A percentile compares a stretch with the other conserved stretches of the same genome.
phyloP scores from a whole-genome alignment of 495 filamentous ascomycete genomes.

The Penicillium alfredii region DNA sequence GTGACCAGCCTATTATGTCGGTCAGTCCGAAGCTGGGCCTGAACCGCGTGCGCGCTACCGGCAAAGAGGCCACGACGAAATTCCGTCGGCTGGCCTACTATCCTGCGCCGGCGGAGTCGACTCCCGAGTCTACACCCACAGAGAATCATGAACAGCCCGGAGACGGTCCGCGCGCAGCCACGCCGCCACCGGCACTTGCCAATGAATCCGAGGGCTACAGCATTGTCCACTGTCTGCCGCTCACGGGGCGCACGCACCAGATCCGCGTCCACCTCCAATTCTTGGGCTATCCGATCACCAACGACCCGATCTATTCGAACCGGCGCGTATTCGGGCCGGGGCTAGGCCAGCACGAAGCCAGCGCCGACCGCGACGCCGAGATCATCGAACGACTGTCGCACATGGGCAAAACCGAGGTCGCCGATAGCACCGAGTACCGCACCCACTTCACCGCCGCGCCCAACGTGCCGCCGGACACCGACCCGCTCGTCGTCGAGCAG shows the following conservation, averaged over 20 bases:
- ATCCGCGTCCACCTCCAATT: constrained; percentile 92
- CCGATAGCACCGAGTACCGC: constrained; percentile 80
- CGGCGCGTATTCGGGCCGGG: constrained; percentile 79
- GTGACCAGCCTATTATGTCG: constrained; percentile 86
- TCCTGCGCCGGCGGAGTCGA: constrained; percentile 42
- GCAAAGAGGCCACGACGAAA: constrained; percentile 81
- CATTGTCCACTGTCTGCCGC: constrained; percentile 86
- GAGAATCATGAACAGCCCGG: constrained; percentile 20
- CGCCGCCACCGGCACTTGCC: constrained; percentile 21
- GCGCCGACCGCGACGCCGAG: constrained; percentile 71
- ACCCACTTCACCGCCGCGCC: constrained; percentile 41
- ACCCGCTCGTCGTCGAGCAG: constrained; percentile 32
- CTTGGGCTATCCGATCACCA: constrained; percentile 88
- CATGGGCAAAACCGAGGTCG: constrained; percentile 93
- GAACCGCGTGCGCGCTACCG: constrained; percentile 87
- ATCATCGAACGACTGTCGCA: constrained; percentile 74
- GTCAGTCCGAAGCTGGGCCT: constrained; percentile 93
- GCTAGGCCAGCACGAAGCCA: constrained; percentile 64
- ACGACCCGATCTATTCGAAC: constrained; percentile 97
- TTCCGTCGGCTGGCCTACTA: constrained; percentile 89
- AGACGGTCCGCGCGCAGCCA: constrained; percentile 31
- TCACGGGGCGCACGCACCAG: constrained; percentile 93
- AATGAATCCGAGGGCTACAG: constrained; percentile 67
- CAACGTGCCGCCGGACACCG: constrained; percentile 35
- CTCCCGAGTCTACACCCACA: constrained; percentile 7